Percentiles rank a stretch among this genome's conserved stretches.
These are phyloP conservation scores for Penicillium sp. DNA, from an alignment of 2,329 filamentous ascomycete species.

Conservation along the genomic window DNA sequence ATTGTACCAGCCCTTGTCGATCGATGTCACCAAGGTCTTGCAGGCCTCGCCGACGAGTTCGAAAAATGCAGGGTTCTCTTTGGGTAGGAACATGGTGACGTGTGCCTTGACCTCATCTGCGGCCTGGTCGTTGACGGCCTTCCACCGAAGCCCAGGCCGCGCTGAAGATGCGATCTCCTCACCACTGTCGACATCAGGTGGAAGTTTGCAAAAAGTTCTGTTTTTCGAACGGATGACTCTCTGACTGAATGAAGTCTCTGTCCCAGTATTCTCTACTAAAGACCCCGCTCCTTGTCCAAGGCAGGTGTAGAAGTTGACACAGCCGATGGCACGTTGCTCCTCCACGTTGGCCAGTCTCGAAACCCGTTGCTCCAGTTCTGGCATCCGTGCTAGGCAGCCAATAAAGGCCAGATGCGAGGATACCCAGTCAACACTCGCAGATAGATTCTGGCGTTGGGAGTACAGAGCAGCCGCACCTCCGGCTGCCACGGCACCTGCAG, in stretches of 20 bases:
- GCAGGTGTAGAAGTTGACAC: conserved; percentile 80
- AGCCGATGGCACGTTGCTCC: conserved; percentile 64
- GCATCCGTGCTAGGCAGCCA: conserved; percentile 75
- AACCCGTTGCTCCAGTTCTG: conserved; percentile 72
- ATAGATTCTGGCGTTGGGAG: conserved; percentile 73
- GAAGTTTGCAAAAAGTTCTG: conserved; percentile 84
- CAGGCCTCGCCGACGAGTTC: conserved; percentile 37
- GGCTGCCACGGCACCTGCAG: conserved; percentile 70
- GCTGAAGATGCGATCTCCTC: conserved; percentile 19
- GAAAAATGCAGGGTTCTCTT: conserved; percentile 44
- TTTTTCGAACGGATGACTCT: conserved; percentile 49
- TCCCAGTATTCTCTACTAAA: conserved; percentile 23
- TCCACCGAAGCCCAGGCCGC: conserved; percentile 54
- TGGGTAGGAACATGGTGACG: conserved; percentile 48
- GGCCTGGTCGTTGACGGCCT: conserved; percentile 72
- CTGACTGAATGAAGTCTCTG: conserved; percentile 29
- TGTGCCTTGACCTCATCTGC: conserved; percentile 76
- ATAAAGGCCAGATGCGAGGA: conserved; percentile 91
- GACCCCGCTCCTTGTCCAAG: conserved; percentile 63
- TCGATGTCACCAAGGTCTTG: conserved; percentile 35
- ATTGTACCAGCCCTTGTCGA: conserved; percentile 40
- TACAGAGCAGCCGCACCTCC: conserved; percentile 83
- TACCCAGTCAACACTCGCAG: conserved; percentile 72
- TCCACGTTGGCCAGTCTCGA: conserved; percentile 61
- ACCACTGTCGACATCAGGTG: conserved; percentile 47